Evolutionary conservation across 306 rosid genomes (phyloP).

Genomic region (Parietaria judaica): DNA sequence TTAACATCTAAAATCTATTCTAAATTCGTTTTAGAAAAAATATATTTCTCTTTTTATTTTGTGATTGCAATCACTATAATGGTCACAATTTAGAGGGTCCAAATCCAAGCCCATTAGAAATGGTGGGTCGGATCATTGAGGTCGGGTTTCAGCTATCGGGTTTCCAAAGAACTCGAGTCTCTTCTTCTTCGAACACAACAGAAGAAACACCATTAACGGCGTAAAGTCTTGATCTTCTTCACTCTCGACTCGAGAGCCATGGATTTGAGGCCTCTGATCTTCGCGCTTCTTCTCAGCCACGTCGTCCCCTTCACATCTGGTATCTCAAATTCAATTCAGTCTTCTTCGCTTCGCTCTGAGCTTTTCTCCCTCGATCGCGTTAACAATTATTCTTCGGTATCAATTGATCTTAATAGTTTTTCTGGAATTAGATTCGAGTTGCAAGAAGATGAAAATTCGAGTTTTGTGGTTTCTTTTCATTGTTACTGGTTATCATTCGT

Average conservation of each 20-base stretch:
- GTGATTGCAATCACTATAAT: no score
- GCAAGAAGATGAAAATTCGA: neutral
- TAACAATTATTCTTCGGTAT: neutral
- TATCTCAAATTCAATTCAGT: constrained; percentile 17
- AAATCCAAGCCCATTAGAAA: no score
- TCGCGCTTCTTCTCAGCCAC: constrained; percentile 42
- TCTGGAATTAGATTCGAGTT: neutral
- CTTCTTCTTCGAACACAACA: no score
- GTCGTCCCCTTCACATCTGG: constrained; percentile 41
- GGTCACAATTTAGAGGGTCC: no score
- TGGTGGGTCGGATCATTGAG: no score
- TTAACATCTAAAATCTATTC: no score
- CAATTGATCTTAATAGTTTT: neutral
- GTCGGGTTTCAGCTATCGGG: no score
- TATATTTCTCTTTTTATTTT: no score
- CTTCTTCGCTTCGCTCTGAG: neutral
- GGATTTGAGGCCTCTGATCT: constrained; percentile 35
- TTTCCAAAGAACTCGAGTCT: no score
- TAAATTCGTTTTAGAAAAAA: no score
- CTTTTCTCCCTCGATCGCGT: neutral
- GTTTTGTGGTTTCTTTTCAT: neutral
- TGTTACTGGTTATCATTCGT: neutral
- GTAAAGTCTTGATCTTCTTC: no score
- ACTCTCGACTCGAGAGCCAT: constrained; percentile 2
- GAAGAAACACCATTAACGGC: no score